Evolutionary conservation across 805 yeast genomes (phyloP).

Genomic region (Candida alai): DNA sequence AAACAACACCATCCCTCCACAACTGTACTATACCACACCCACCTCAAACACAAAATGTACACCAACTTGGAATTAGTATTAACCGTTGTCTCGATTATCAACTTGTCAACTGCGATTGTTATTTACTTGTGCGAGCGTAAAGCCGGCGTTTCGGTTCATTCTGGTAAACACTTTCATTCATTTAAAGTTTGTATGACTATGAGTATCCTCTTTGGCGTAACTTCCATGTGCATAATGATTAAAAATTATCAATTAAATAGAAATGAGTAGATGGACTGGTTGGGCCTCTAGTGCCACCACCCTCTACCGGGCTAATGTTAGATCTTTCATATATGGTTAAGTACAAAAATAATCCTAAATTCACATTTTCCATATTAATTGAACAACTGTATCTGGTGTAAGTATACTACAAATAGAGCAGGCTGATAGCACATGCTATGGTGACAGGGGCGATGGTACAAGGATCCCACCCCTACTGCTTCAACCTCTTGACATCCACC

Average conservation of each 20-base stretch:
- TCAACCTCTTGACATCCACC: conserved; percentile 4
- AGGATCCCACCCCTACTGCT: too few species aligned
- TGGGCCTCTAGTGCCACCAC: background rate
- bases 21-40: background rate
- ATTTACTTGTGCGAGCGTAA: conserved; percentile 13
- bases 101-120: conserved; percentile 14
- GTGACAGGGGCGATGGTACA: too few species aligned
- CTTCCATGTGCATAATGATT: conserved; percentile 13
- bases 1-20: background rate
- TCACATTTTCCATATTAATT: too few species aligned
- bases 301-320: too few species aligned
- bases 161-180: conserved; percentile 17
- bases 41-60: conserved; percentile 8
- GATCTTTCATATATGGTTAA: background rate
- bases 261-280: background rate
- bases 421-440: too few species aligned
- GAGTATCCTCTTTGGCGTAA: conserved; percentile 16
- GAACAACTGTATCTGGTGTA: too few species aligned
- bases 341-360: background rate
- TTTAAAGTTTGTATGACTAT: conserved; percentile 17
- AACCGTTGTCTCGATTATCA: conserved; percentile 16
- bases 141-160: conserved; percentile 13
- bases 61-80: conserved; percentile 12
- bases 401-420: too few species aligned
- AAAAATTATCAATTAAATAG: conserved; percentile 2